Evolutionary conservation across 306 rosid genomes (phyloP), one percentile per base, ranked within the genome.

Genomic region (Medicago lupulina): DNA sequence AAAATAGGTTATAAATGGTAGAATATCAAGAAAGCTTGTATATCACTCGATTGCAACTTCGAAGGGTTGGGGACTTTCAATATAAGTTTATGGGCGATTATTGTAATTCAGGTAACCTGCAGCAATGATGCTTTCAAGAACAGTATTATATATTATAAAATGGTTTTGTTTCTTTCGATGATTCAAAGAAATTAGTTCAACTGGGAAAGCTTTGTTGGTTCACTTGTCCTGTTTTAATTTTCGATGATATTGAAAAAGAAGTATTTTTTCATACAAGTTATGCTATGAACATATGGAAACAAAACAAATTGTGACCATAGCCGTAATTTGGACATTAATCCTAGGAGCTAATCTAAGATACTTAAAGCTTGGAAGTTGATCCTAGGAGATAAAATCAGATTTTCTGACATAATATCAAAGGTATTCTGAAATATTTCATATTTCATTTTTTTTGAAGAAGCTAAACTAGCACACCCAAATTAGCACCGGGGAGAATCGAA

Each of bases 11-110:
- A 23, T 62, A 57, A 61, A n/a, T 70, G 55, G 70, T 66, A 46
- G 66, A 8, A 71, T 71, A 43, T 17, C 31, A 8, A 14, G 71
- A 16, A 76, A 64, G 49, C 70, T 47, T 39, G 62, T 11, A 59
- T 60, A 67, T 74, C 28, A 14, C 67, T 47, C 66, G 25, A 47
- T 67, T 67, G 76, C 71, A 74, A 67, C 41, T 68, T 59, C 67
- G 41, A 68, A 80, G 50, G 66, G 23, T 74, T 41, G 59, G 13
- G 28, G 17, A 68, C 15, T 67, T 47, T 40, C n/a, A 7, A 43
- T 57, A 9, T 4, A 80, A 57, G 7, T 55, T 73, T 67, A 15
- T 68, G 60, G 36, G 55, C 23, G 28, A 67, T 57, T 74, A 80
- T 66, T 43, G 64, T 44, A 67, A 58, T 57, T 67, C 55, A 59